Percentiles rank a stretch among this genome's conserved stretches.
These are phyloP conservation scores for Aspergillus hortae DNA, from an alignment of 2,329 filamentous ascomycete genomes.

Conservation along the genomic window DNA sequence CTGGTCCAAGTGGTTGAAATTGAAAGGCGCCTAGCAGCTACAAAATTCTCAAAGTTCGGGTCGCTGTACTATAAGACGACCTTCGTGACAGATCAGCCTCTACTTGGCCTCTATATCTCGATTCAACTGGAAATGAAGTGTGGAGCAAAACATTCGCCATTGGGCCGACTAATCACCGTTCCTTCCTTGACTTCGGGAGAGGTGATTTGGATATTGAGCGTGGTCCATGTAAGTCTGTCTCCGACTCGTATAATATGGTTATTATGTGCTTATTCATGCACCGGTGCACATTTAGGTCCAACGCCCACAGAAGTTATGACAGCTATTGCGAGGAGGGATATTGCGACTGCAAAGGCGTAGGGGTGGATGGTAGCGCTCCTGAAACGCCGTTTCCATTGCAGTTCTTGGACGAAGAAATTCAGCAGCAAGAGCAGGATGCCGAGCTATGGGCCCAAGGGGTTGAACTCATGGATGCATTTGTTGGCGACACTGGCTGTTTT, in stretches of 20 bases:
- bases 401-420: conserved; percentile 15
- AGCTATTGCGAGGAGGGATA: conserved; percentile 10
- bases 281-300: conserved; percentile 7
- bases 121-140: conserved; percentile 12
- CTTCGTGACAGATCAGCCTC: conserved; percentile 6
- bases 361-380: conserved; percentile 4
- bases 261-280: conserved; percentile 5
- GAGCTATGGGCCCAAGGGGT: conserved; percentile 23
- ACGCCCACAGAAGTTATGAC: conserved; percentile 9
- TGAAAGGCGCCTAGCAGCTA: conserved; percentile 15
- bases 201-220: conserved; percentile 16
- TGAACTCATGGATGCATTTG: conserved; percentile 19
- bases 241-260: neutral
- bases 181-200: conserved; percentile 20
- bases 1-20: conserved; percentile 16
- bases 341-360: conserved; percentile 7
- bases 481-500: conserved; percentile 21
- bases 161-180: conserved; percentile 18
- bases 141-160: conserved; percentile 15
- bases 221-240: conserved; percentile 19
- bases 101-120: conserved; percentile 8
- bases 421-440: conserved; percentile 17
- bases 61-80: conserved; percentile 19
- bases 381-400: conserved; percentile 16
- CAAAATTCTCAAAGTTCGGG: conserved; percentile 17